phyloP scores from a whole-genome alignment of 495 filamentous ascomycete genomes.

The Cryomyces antarcticus region DNA sequence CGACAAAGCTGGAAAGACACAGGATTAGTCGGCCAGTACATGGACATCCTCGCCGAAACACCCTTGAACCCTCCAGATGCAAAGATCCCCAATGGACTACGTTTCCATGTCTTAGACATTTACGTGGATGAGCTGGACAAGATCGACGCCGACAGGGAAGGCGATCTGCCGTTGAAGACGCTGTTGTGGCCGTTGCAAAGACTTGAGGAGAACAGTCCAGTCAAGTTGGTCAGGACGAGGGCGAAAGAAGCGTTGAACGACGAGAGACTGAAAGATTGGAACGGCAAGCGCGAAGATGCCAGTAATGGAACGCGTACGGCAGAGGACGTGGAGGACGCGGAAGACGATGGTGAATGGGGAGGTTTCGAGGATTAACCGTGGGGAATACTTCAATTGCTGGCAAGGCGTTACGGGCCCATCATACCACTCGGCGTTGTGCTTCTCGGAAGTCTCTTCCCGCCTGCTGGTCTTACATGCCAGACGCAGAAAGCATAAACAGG shows the following conservation, averaged over 20 bases:
- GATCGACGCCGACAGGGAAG: slow-evolving; percentile 37
- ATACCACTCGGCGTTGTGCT: too few species aligned
- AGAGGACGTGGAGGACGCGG: neutral
- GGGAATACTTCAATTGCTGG: too few species aligned
- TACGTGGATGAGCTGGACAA: slow-evolving; percentile 56
- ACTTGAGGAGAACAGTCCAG: slow-evolving; percentile 33
- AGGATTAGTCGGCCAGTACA: slow-evolving; percentile 8
- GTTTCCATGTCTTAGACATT: slow-evolving; percentile 77
- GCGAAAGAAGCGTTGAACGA: slow-evolving; percentile 70
- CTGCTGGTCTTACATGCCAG: too few species aligned
- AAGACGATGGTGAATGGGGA: neutral
- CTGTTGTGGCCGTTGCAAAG: slow-evolving; percentile 40
- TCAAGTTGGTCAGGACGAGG: slow-evolving; percentile 50
- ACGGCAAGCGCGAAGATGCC: slow-evolving; percentile 16
- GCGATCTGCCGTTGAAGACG: slow-evolving; percentile 24
- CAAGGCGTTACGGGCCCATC: too few species aligned
- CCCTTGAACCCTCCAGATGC: slow-evolving; percentile 25
- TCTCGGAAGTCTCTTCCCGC: too few species aligned
- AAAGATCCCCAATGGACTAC: slow-evolving; percentile 55
- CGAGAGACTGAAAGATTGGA: slow-evolving; percentile 45
- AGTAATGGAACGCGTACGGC: neutral
- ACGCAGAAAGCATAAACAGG: too few species aligned
- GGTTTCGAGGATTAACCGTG: neutral
- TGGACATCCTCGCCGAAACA: slow-evolving; percentile 19
- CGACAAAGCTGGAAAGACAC: slow-evolving; percentile 15